These are phyloP conservation scores for Claviceps fusiformis DNA, from an alignment of 2,329 filamentous ascomycete genomes.

Conservation along the genomic window DNA sequence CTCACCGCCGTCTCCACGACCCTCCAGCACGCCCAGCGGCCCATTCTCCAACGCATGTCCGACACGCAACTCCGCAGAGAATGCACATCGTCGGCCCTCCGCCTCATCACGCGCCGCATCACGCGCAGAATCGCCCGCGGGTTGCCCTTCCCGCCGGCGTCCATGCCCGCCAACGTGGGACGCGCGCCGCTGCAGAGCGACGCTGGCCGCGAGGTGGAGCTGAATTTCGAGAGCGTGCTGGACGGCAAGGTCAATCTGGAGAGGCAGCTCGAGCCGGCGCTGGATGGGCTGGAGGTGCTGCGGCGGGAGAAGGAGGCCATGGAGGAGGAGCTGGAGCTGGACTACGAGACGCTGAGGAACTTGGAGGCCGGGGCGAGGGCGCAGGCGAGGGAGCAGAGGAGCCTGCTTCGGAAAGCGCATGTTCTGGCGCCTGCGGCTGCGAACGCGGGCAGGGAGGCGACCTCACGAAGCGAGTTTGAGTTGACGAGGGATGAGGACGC, in stretches of 20 bases:
- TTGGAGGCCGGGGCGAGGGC: constrained; percentile 44
- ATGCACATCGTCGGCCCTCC: constrained; percentile 42
- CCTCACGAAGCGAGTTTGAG: not conserved
- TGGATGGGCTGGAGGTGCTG: constrained; percentile 50
- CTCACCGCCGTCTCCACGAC: constrained; percentile 42
- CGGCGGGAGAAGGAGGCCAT: constrained; percentile 42
- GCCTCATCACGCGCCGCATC: constrained; percentile 40
- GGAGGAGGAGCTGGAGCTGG: constrained; percentile 39
- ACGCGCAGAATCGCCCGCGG: constrained; percentile 43
- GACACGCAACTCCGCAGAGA: constrained; percentile 32
- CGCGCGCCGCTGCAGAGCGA: constrained; percentile 14
- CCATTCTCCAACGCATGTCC: constrained; percentile 45
- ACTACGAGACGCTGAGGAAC: constrained; percentile 35
- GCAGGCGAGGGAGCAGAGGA: constrained; percentile 37
- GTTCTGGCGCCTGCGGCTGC: constrained; percentile 29
- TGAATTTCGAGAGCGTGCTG: constrained; percentile 52
- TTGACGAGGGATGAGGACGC: constrained; percentile 2
- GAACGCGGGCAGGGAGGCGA: constrained; percentile 2
- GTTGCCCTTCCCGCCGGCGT: constrained; percentile 52
- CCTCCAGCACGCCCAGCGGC: constrained; percentile 44
- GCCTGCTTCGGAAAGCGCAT: constrained; percentile 35
- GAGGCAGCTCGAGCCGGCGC: constrained; percentile 43
- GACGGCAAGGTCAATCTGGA: constrained; percentile 44
- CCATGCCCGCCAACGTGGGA: constrained; percentile 11
- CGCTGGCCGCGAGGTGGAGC: constrained; percentile 40